Evolutionary conservation across 805 yeast species (phyloP), one percentile per base, ranked within the genome.

Genomic region (Debaryomyces prosopidis): DNA sequence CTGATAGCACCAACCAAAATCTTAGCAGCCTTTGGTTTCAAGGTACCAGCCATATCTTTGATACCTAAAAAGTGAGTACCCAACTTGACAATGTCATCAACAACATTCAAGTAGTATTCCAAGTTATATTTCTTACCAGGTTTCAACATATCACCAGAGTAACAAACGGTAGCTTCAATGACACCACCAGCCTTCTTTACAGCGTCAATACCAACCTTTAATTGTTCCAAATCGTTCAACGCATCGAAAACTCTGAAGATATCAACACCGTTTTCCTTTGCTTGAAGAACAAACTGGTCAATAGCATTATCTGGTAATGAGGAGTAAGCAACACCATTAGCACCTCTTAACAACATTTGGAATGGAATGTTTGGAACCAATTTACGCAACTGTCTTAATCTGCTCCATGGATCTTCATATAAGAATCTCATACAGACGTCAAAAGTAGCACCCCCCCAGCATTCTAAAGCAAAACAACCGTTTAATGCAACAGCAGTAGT

Each of bases 391-490:
- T 82, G 80, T 68, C 96, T 82, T 68, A 94, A 79, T 71, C 99
- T 84, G 48, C 81, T 96, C 99, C 99, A 94, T 54, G 99, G 99
- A 68, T 91, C 97, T 77, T 94, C 99, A 69, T 92, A 89, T 61
- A 94, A 78, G 80, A 94, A 94, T 71, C 99, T 84, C 98, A 94
- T 91, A 44, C 96, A 87, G 44, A 94, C 99, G 64, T 94, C 99
- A 60, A 94, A 94, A 32, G 99, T 94, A 44, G 99, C 99, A 72
- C 99, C 99, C 73, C 99, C 99, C 99, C 99, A 94, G 77, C 99
- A 94, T 74, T 94, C 99, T 44, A 94, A 76, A 15, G 99, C 94
- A 68, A 90, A 94, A 3, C 96, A 96, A 52, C 92, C 91, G 53
- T 85, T 70, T 57, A 90, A 73, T 16, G 96, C 98, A 62, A 87